phyloP scores from a whole-genome alignment of 2,329 filamentous ascomycete species.

The Leptographium wingfieldii region DNA sequence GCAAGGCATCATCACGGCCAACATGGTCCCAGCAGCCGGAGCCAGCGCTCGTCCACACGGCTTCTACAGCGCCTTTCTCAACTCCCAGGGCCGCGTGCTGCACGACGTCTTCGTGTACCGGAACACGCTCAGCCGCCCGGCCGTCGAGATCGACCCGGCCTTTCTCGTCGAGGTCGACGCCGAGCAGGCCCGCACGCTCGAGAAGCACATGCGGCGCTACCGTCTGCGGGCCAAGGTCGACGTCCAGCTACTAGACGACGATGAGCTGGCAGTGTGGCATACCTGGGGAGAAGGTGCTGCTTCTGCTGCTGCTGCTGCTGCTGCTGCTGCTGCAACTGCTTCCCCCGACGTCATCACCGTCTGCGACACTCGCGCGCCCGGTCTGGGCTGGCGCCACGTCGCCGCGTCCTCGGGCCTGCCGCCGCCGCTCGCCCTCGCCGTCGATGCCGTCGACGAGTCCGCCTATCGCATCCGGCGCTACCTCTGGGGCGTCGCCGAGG shows the following conservation, averaged over 20 bases:
- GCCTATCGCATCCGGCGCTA: conserved; percentile 69
- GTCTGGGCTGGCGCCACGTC: conserved; percentile 40
- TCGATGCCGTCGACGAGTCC: conserved; percentile 28
- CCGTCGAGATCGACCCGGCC: conserved; percentile 21
- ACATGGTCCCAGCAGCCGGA: conserved; percentile 33
- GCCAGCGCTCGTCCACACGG: conserved; percentile 13
- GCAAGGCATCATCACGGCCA: conserved; percentile 74
- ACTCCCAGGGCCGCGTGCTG: conserved; percentile 69
- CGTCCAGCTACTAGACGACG: conserved; percentile 50
- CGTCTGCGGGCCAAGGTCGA: conserved; percentile 72
- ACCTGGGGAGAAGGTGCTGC: conserved; percentile 48
- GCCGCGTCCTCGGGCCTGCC: not conserved
- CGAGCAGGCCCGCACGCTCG: conserved; percentile 45
- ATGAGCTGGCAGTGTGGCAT: conserved; percentile 58
- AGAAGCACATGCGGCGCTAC: conserved; percentile 69
- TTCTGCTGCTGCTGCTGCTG: not conserved
- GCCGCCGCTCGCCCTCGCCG: conserved; percentile 7
- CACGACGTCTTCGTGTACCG: conserved; percentile 88
- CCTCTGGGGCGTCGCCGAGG: conserved; percentile 71
- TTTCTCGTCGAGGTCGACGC: conserved; percentile 80
- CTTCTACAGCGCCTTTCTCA: conserved; percentile 77
- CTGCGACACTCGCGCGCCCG: conserved; percentile 40
- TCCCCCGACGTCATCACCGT: conserved; percentile 21
- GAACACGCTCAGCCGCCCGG: conserved; percentile 21
- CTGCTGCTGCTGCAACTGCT: not conserved